Base-by-base conservation (phyloP, 2,329 filamentous ascomycete genomes). In the Talaromyces sp. region DNA sequence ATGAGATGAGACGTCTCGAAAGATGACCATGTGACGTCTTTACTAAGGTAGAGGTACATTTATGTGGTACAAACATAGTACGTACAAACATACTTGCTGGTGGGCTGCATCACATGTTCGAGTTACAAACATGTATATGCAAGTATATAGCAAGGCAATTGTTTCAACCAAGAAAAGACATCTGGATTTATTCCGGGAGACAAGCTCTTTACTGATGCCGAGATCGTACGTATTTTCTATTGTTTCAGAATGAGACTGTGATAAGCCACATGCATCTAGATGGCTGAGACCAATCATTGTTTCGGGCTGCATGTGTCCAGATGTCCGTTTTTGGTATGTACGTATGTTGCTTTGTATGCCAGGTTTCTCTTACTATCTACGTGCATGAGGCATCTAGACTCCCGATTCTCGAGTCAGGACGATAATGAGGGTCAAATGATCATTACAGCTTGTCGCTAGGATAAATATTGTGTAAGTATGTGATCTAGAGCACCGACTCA, bases 171-270 rank as follows among this genome's bases (percentile, higher is more conserved):
- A 61, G 33, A 25, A 31, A 31, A 6, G 4, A 31, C 19, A 25
- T 47, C 19, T 47, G 43, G 19, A 25, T 8, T 50, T 45, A 52
- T 41, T 52, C 47, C 59, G 45, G 43, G 27, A 62, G 33, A 54
- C 33, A 54, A 52, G 58, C 41, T 39, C 35, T 33, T n/a, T 31
- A 15, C 33, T 33, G 25, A 4, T 6, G n/a, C 47, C 25, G 27
- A 52, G 15, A 52, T 52, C 27, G 33, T 37, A 8, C 35, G 35
- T 19, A 52, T 56, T 25, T 39, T 37, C 3, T 54, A 22, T 43
- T 54, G 60, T 62, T 62, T 62, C 60, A 62, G 47, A 62, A 62
- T 62, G 60, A 62, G 60, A 62, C 60, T 56, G 19, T 39, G 52
- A 39, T 22, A 39, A 56, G 52, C 52, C 52, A 56, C 52, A 37